A percentile compares a stretch with the other conserved stretches of the same genome.
phyloP scores from a whole-genome alignment of 1,139 yeast genomes.

The Nakaseomyces uthaithaninus region DNA sequence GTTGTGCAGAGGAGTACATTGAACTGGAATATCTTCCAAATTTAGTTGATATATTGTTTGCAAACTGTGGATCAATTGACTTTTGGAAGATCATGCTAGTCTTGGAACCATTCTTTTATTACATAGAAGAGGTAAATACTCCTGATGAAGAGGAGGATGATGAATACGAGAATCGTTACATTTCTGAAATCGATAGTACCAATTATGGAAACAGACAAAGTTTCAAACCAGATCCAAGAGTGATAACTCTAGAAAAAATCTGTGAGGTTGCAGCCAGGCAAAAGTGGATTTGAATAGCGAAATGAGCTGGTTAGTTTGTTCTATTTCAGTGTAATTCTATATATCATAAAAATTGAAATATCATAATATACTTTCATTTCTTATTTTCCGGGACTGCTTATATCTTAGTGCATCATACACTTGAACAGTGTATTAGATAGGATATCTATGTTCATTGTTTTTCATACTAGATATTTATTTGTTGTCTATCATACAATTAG shows the following conservation, averaged over 20 bases:
- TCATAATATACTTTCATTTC: no score
- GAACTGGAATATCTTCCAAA: conserved; percentile 32
- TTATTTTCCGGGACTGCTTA: no score
- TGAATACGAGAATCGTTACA: conserved; percentile 8
- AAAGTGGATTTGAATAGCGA: conserved; percentile 29
- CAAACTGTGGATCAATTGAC: conserved; percentile 25
- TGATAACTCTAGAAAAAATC: conserved; percentile 31
- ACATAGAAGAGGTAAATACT: conserved; percentile 30
- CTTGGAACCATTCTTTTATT: conserved; percentile 32
- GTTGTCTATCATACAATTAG: conserved; percentile 4
- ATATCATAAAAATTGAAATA: no score
- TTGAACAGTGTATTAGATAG: no score
- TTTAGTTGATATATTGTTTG: conserved; percentile 27
- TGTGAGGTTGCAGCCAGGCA: conserved; percentile 33
- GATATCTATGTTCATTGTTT: neutral
- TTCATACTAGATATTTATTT: neutral
- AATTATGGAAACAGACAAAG: conserved; percentile 13
- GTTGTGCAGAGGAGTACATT: conserved; percentile 33
- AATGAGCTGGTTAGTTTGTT: no score
- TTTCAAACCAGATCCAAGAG: conserved; percentile 31
- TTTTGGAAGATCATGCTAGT: conserved; percentile 33
- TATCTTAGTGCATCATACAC: no score
- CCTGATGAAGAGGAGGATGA: conserved; percentile 22
- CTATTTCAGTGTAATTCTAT: no score
- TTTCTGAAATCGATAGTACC: conserved; percentile 10